Base-by-base conservation (phyloP, 148 eudicot genomes). In the Nyssa sinensis region DNA sequence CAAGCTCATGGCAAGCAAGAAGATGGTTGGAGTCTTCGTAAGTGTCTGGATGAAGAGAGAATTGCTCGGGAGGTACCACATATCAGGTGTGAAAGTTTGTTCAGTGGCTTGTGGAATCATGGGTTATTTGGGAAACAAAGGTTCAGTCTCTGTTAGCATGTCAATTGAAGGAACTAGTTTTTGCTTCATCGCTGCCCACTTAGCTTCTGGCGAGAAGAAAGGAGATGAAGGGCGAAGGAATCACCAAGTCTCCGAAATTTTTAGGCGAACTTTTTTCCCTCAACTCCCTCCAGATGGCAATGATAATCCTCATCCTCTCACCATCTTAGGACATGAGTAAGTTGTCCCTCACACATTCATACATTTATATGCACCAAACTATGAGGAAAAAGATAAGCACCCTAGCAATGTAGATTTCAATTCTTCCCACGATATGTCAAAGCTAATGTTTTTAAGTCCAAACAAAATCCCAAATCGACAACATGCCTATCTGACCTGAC, bases 131-230 rank as follows among this genome's bases (percentile, higher is more conserved):
- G 92, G 92, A n/a, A 88, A 88, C 71, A 88, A 88, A 82, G 92
- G 92, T 14, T 82, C 92, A n/a, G 85, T 86, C 31, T 55, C 92
- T 0, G 89, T 88, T 49, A 88, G 92, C 49, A 82, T 88, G 82
- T 78, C 85, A 1, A 86, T 88, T 41, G 89, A 75, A 66, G 86
- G 89, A 60, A 86, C 89, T 47, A 86, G 85, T 69, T 88, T 88
- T 71, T 88, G 89, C 80, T 88, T 88, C 75, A 64, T 84, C 16
- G 76, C 83, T 6, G 86, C 89, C 14, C 92, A 88, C 69, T 75
- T 88, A 72, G 92, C 92, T 29, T 88, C 92, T n/a, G 92, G 92
- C 17, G 92, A 88, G 85, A 88, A 86, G 84, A 84, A 80, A 69
- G 89, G 89, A 3, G 89, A 86, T 61, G 92, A 88, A 72, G 81